These are phyloP conservation scores for Orbilia ellipsospora DNA, from an alignment of 2,329 filamentous ascomycete genomes.

Conservation along the genomic window DNA sequence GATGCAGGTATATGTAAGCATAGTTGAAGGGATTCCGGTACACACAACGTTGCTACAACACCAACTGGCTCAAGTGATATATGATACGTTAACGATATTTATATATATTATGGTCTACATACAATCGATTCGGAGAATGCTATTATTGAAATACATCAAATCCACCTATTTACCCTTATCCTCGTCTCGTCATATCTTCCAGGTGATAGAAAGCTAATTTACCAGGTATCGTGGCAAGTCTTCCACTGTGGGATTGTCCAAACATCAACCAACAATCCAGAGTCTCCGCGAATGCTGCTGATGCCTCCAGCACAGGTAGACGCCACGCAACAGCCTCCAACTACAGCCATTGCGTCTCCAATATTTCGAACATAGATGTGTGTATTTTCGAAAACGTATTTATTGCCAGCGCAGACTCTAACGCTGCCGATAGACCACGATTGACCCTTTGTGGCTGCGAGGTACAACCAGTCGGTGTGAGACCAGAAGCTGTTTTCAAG, in stretches of 20 bases:
- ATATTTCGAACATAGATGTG: slow-evolving; percentile 23
- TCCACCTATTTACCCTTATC: no score
- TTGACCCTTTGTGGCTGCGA: background rate
- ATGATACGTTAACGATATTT: no score
- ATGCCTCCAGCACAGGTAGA: slow-evolving; percentile 18
- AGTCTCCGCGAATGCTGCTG: slow-evolving; percentile 19
- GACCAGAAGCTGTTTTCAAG: slow-evolving; percentile 25
- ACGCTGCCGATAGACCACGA: slow-evolving; percentile 7
- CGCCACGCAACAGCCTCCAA: slow-evolving; percentile 16
- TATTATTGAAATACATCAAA: no score
- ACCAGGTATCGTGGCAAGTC: slow-evolving; percentile 11
- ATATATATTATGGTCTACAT: no score
- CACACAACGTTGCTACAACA: no score
- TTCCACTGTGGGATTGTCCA: slow-evolving; percentile 20
- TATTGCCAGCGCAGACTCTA: slow-evolving; percentile 16
- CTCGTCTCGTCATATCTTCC: no score
- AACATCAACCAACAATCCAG: slow-evolving; percentile 19
- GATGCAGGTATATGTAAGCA: no score
- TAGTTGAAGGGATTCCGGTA: no score
- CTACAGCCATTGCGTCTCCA: slow-evolving; percentile 24
- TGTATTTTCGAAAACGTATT: slow-evolving; percentile 23
- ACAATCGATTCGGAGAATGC: no score
- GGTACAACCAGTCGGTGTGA: slow-evolving; percentile 18
- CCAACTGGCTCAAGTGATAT: no score
- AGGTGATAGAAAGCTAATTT: background rate